Base-by-base conservation (phyloP, 2,329 filamentous ascomycete species). In the Emericellopsis cladophorae region DNA sequence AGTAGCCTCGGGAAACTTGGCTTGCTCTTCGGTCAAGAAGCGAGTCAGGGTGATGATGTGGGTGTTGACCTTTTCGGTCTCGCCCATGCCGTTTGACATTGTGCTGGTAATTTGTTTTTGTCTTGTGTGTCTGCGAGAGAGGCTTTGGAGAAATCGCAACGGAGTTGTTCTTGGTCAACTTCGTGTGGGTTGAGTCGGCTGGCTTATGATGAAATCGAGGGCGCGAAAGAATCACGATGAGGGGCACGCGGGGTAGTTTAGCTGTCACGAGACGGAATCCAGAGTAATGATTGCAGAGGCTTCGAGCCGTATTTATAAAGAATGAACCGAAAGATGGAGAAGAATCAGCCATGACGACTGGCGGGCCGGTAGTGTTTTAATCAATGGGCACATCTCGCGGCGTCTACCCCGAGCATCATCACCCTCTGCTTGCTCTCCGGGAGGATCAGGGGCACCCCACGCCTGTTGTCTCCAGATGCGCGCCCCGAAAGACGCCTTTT, bases 31-130 rank as follows among this genome's bases (percentile, higher is more conserved):
- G 24, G 88, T 96, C 54, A 98, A 75, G 72, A 92, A 95, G 46
- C 92, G 78, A 34, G 92, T 95, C 53, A 98, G 79, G 42, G 92
- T 96, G 58, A 96, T 74, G 58, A 98, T 96, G 63, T 95, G 79
- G 47, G 86, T 93, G 72, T 96, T 95, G 68, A 98, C 80, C 61
- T 83, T 81, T 68, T 94, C 87, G 51, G 72, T 70, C 51, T 77
- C 68, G 48, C 65, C 57, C 58, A 61, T 63, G 48, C 46, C 7
- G 26, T 3, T 7, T 29, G 26, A 29, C 26, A 29, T 29, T 12
- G 8, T 29, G 26, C 26, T 51, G 51, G 44, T 43, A 46, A 49
- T 49, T 37, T 47, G 42, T 44, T 39, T 15, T 21, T 41, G 31
- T 39, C 14, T 21, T 41, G 31, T 38, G 39, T 44, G 41, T 45